These are phyloP conservation scores for Globisporangium mamillatum DNA, from an alignment of 352 stramenopile genomes.

Conservation along the genomic window DNA sequence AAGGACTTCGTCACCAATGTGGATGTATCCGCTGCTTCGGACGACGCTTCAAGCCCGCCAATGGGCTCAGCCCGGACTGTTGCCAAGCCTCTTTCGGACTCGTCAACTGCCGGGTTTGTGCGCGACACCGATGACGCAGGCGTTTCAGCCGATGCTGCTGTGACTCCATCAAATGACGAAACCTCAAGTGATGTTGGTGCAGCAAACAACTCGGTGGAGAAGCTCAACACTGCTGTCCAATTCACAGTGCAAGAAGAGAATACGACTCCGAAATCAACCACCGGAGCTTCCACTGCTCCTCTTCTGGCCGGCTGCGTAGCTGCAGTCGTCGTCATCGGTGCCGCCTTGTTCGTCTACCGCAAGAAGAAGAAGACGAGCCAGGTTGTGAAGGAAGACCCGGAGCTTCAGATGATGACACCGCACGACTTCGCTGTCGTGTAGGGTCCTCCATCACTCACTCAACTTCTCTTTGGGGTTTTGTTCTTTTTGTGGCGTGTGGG, in stretches of 20 bases:
- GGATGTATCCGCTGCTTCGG: not conserved
- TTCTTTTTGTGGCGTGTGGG: not conserved
- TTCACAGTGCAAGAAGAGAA: not conserved
- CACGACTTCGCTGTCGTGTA: conserved; percentile 1
- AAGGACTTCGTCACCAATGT: not conserved
- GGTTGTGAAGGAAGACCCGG: not conserved
- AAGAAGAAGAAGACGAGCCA: not conserved
- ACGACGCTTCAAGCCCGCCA: too few species aligned
- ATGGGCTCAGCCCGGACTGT: not conserved
- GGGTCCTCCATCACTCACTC: not conserved
- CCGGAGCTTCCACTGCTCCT: not conserved
- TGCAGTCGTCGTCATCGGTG: conserved; percentile 1
- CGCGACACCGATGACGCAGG: not conserved
- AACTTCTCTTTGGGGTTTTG: not conserved
- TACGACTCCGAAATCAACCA: not conserved
- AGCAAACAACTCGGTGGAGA: not conserved
- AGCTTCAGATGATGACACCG: conserved; percentile 3
- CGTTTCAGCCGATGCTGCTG: not conserved
- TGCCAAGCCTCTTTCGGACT: not conserved
- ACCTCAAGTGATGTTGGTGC: not conserved
- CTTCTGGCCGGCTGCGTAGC: not conserved
- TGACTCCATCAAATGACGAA: not conserved
- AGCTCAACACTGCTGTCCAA: not conserved
- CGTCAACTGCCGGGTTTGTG: not conserved
- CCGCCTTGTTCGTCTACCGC: conserved; percentile 4